phyloP scores from a whole-genome alignment of 352 stramenopile genomes.

The Pelagophyceae sp. region DNA sequence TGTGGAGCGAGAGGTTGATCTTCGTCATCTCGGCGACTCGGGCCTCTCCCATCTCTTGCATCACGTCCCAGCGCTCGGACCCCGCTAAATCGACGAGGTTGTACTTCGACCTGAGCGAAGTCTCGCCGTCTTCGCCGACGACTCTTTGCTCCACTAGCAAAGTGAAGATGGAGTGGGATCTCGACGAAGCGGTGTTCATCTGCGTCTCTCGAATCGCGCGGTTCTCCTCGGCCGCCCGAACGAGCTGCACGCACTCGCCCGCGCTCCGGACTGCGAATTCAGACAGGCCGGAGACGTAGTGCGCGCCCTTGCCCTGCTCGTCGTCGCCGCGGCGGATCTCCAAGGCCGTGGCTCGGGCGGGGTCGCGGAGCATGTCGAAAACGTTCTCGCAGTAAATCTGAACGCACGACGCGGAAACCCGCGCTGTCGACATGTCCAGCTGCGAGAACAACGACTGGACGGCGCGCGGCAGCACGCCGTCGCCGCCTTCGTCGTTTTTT shows the following conservation, averaged over 20 bases:
- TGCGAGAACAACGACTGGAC: background rate
- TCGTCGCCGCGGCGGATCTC: conserved; percentile 40
- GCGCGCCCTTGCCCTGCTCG: background rate
- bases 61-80: conserved; percentile 76
- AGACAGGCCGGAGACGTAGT: conserved; percentile 67
- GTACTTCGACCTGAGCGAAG: conserved; percentile 72
- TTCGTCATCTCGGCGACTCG: conserved; percentile 85
- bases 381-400: conserved; percentile 83
- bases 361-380: conserved; percentile 70
- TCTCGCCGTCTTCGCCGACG: conserved; percentile 27
- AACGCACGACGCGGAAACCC: conserved; percentile 49
- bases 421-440: background rate
- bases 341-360: conserved; percentile 43
- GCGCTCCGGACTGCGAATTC: conserved; percentile 68
- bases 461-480: background rate
- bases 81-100: conserved; percentile 79
- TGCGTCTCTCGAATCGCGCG: conserved; percentile 69
- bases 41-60: conserved; percentile 58
- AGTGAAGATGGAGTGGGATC: conserved; percentile 77
- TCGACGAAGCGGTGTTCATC: conserved; percentile 76
- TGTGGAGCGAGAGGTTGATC: conserved; percentile 84
- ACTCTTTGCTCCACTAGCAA: conserved; percentile 54
- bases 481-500: background rate
- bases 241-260: conserved; percentile 60
- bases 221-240: conserved; percentile 66